These are phyloP conservation scores for Larix sibirica DNA, from an alignment of 83 land plant genomes.

Conservation along the genomic window DNA sequence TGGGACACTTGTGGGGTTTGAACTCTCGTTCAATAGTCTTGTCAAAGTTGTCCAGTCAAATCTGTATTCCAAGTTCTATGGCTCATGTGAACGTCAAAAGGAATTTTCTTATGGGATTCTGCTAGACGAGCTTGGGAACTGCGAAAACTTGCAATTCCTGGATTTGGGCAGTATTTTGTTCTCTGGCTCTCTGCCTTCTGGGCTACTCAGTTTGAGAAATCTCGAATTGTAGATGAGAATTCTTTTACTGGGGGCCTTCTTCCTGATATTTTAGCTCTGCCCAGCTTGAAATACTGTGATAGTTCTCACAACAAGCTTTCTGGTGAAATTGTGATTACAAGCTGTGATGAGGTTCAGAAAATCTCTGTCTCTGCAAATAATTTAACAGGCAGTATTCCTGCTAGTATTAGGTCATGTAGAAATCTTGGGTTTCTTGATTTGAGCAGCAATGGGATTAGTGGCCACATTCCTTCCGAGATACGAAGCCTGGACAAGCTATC, in stretches of 20 bases:
- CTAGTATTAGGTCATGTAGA: constrained; percentile 46
- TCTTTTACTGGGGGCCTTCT: constrained; percentile 17
- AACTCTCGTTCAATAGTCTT: constrained; percentile 65
- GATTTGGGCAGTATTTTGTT: constrained; percentile 36
- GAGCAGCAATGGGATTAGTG: constrained; percentile 52
- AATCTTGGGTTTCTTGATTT: constrained; percentile 73
- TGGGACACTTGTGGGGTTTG: constrained; percentile 53
- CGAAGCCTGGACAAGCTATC: constrained; percentile 41
- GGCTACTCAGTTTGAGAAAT: constrained; percentile 36
- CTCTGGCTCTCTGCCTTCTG: constrained; percentile 53
- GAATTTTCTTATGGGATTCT: no score
- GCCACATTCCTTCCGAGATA: constrained; percentile 64
- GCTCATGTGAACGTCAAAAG: constrained; percentile 36
- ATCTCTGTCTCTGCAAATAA: constrained; percentile 62
- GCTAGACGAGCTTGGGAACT: no score
- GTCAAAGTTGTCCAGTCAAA: constrained; percentile 31
- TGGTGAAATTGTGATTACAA: constrained; percentile 39
- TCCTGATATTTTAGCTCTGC: constrained; percentile 26
- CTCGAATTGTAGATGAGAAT: constrained; percentile 19
- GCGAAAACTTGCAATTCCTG: no score
- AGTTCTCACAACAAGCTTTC: constrained; percentile 54
- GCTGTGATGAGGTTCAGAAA: constrained; percentile 30
- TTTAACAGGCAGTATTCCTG: constrained; percentile 55
- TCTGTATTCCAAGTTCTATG: constrained; percentile 39
- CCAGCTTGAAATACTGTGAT: constrained; percentile 45